A percentile compares a stretch with the other conserved stretches of the same genome.
Evolutionary conservation across 768 basidiomycete genomes (phyloP).

Genomic region (Porpolomopsis calyptriformis): DNA sequence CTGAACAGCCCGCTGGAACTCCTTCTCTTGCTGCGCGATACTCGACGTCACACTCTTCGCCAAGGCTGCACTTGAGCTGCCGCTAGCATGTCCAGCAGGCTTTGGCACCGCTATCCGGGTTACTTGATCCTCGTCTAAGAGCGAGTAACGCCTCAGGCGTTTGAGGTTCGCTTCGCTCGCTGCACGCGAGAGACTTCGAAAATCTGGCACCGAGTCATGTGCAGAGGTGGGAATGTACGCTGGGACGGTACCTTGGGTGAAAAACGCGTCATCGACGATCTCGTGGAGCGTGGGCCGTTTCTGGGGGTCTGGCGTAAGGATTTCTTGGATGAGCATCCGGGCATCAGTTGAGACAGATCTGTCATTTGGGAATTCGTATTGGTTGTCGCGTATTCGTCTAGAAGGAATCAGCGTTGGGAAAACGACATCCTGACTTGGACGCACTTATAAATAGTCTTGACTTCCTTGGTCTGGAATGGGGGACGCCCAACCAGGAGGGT

Average conservation of each 20-base stretch:
- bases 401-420: constrained; percentile 6
- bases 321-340: constrained; percentile 68
- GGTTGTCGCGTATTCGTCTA: constrained; percentile 87
- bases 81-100: constrained; percentile 9
- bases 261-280: constrained; percentile 79
- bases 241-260: constrained; percentile 73
- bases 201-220: constrained; percentile 66
- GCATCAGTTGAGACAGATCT: constrained; percentile 60
- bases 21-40: constrained; percentile 82
- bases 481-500: constrained; percentile 92
- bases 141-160: constrained; percentile 48
- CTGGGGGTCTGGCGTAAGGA: constrained; percentile 77
- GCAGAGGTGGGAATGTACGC: constrained; percentile 71
- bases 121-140: constrained; percentile 54
- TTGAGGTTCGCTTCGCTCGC: constrained; percentile 62
- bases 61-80: constrained; percentile 15
- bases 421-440: constrained; percentile 12
- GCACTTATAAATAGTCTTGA: constrained; percentile 91
- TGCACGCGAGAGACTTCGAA: constrained; percentile 49
- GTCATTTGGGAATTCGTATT: constrained; percentile 84
- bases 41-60: constrained; percentile 42
- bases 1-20: constrained; percentile 93
- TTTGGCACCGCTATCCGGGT: constrained; percentile 34
- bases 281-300: constrained; percentile 75
- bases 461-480: constrained; percentile 97